A percentile compares a stretch with the other conserved stretches of the same genome.
Evolutionary conservation across 768 basidiomycete genomes (phyloP).

Genomic region (Phylloporus scabripes): DNA sequence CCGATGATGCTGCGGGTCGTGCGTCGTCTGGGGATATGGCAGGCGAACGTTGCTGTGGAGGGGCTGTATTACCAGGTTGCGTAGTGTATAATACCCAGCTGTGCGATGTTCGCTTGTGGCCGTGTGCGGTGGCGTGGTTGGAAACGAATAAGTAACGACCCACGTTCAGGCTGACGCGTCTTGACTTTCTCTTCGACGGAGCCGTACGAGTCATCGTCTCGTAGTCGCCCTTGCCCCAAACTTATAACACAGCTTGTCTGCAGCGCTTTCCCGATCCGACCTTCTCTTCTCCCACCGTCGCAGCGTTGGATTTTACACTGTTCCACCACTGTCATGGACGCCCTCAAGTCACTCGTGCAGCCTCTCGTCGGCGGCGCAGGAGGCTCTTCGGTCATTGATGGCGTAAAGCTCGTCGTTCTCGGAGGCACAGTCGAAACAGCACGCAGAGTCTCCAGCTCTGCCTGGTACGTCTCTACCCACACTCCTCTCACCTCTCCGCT

Average conservation of each 20-base stretch:
- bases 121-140: constrained; percentile 27
- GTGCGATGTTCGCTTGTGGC: constrained; percentile 13
- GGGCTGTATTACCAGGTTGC: constrained; percentile 46
- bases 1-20: constrained; percentile 63
- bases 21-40: constrained; percentile 69
- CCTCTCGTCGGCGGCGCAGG: constrained; percentile 73
- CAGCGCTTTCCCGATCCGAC: constrained; percentile 3
- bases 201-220: no score
- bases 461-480: constrained; percentile 51
- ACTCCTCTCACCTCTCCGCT: constrained; percentile 5
- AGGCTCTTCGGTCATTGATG: constrained; percentile 77
- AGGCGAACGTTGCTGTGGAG: constrained; percentile 77
- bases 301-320: constrained; percentile 37
- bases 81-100: constrained; percentile 7
- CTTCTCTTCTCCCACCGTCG: constrained; percentile 18
- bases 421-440: constrained; percentile 88
- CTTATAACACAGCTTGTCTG: constrained; percentile 23
- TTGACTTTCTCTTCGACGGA: constrained; percentile 26
- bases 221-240: no score
- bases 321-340: constrained; percentile 53
- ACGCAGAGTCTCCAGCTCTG: constrained; percentile 73
- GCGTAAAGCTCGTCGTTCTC: constrained; percentile 84
- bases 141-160: constrained; percentile 19
- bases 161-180: constrained; percentile 38
- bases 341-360: constrained; percentile 73